Percentiles rank a stretch among this genome's conserved stretches.
These are phyloP conservation scores for Microbotryum lychnidis-dioicae DNA, from an alignment of 1,284 basidiomycete species.

Conservation along the genomic window DNA sequence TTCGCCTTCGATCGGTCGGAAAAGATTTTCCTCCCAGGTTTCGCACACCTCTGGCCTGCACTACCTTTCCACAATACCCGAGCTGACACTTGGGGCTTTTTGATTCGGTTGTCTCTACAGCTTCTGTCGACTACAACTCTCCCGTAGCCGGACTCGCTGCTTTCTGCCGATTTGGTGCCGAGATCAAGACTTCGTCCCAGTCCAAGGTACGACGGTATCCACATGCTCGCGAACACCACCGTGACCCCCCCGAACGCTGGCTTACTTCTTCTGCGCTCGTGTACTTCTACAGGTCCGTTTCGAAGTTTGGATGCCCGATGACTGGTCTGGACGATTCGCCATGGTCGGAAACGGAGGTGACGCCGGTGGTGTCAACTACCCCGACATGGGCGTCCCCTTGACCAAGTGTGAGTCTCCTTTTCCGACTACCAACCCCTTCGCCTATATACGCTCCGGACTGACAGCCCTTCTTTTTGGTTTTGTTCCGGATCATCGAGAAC, in stretches of 20 bases:
- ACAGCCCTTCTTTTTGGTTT: neutral
- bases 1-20: neutral
- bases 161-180: slow-evolving; percentile 29
- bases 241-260: neutral
- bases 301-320: slow-evolving; percentile 31
- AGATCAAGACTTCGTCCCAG: slow-evolving; percentile 17
- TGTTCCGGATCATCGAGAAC: neutral
- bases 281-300: slow-evolving; percentile 19
- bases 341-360: slow-evolving; percentile 32
- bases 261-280: neutral
- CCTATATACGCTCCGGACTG: neutral
- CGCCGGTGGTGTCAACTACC: slow-evolving; percentile 28
- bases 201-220: neutral
- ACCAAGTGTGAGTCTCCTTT: slow-evolving; percentile 10
- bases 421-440: neutral
- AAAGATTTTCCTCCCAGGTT: no score
- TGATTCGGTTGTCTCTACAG: neutral
- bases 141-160: slow-evolving; percentile 16
- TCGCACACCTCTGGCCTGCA: no score
- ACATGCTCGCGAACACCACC: neutral
- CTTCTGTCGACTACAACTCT: slow-evolving; percentile 6
- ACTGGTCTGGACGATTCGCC: slow-evolving; percentile 28
- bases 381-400: slow-evolving; percentile 21
- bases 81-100: neutral
- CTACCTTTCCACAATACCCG: slow-evolving; percentile 1